Evolutionary conservation across 495 filamentous ascomycete genomes (phyloP).

Genomic region (Aspergillus leporis): DNA sequence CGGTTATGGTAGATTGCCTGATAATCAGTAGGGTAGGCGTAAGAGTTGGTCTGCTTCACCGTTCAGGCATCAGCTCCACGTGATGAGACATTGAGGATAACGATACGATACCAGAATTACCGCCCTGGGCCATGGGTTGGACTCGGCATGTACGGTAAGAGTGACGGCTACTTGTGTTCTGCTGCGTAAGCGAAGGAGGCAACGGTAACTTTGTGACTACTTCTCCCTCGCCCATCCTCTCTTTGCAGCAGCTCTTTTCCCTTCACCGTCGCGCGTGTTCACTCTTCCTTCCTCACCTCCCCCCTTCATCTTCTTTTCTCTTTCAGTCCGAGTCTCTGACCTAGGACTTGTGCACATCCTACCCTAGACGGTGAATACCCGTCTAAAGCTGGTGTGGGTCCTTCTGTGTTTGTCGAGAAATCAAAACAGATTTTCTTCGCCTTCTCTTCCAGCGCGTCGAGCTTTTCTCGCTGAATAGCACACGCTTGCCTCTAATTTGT

Average conservation of each 20-base stretch:
- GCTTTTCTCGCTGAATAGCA: constrained; percentile 4
- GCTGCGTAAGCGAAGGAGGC: constrained; percentile 4
- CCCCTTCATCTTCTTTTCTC: constrained; percentile 22
- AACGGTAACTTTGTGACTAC: constrained; percentile 5
- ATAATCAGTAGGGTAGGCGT: too few relatives aligned
- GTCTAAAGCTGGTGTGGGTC: constrained; percentile 22
- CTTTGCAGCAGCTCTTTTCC: constrained; percentile 11
- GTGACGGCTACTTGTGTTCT: neutral
- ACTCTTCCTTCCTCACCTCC: constrained; percentile 27
- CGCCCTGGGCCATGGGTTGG: neutral
- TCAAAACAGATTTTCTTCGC: constrained; percentile 19
- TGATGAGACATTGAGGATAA: neutral
- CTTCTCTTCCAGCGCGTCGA: constrained; percentile 17
- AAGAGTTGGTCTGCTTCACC: neutral
- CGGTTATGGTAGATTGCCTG: too few relatives aligned
- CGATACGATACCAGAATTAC: neutral
- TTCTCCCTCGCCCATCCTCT: constrained; percentile 3
- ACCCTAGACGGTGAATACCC: constrained; percentile 17
- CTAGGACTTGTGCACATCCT: constrained; percentile 15
- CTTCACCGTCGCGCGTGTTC: constrained; percentile 25
- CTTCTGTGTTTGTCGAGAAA: constrained; percentile 6
- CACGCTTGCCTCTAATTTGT: neutral
- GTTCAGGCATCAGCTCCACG: constrained; percentile 1
- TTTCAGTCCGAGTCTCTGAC: constrained; percentile 15
- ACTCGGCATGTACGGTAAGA: neutral